Base-by-base conservation (phyloP, 805 yeast genomes). In the Monosporozyma aquatica region DNA sequence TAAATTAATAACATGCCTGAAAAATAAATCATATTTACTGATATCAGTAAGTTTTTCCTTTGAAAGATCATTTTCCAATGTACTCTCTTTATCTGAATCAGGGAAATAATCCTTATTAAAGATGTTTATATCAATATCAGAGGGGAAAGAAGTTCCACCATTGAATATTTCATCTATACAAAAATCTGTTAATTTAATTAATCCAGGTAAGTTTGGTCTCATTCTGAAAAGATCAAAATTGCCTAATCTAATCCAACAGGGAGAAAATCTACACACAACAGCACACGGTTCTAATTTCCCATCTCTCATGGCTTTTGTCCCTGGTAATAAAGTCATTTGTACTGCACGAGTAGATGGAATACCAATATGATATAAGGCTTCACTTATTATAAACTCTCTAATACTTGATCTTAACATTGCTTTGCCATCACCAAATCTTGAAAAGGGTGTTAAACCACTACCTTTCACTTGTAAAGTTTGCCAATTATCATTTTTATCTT, bases 351-450 rank as follows among this genome's bases (percentile, higher is more conserved):
- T 81, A 0, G 95, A 69, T 2, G 97, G 96, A 6, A 90, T 80
- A 0, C 92, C 89, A 21, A 92, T 73, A 2, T 85, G 82, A 56
- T 82, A 61, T 41, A 92, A 66, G 22, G 85, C 77, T 56, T 92
- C 97, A 4, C 92, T 80, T 1, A 84, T 82, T 38, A 90, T 70
- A 46, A 84, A 89, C 58, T 90, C 98, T 27, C 97, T 69, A 28
- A 92, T 77, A 37, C 94, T 80, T 2, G 97, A 87, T 47, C 96
- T 66, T 25, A 90, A 54, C 5, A 87, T 95, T 0, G 97, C 97
- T 56, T 86, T 87, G 4, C 98, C 98, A 64, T 90, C 98, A 0
- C 96, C 97, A 69, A 89, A 90, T 46, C 98, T 72, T 0, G 95
- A 83, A 59, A 73, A 90, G 1, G 97, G 96, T 0, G 97, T 90